Conservation (phyloP, 2,329 filamentous ascomycete species). For the Colletotrichum tofieldiae region DNA sequence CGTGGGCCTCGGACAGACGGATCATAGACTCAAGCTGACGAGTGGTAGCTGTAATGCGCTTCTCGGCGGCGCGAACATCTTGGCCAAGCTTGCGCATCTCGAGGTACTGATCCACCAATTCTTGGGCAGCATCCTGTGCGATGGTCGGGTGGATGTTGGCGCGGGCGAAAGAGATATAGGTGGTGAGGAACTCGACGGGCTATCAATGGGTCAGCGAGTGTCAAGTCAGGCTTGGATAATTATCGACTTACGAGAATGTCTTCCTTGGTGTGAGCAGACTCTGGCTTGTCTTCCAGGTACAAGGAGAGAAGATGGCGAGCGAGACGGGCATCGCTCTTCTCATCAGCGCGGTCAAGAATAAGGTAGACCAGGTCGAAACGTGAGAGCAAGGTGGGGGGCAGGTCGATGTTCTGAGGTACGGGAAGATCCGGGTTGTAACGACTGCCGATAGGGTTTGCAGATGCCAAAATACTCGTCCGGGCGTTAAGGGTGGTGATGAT, state of each 20-base stretch:
- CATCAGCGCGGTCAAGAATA: slow-evolving; percentile 93
- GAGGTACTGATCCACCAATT: slow-evolving; percentile 90
- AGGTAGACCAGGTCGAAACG: slow-evolving; percentile 98
- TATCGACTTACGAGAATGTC: slow-evolving; percentile 82
- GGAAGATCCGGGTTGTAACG: slow-evolving; percentile 97
- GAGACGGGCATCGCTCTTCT: slow-evolving; percentile 88
- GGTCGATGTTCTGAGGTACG: slow-evolving; percentile 97
- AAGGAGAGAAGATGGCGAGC: slow-evolving; percentile 95
- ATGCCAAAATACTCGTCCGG: slow-evolving; percentile 94
- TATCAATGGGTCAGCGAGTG: slow-evolving; percentile 55
- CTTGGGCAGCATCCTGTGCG: slow-evolving; percentile 83
- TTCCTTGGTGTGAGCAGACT: slow-evolving; percentile 80
- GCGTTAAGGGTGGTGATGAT: slow-evolving; percentile 98
- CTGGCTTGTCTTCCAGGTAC: slow-evolving; percentile 95
- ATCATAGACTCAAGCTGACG: slow-evolving; percentile 99
- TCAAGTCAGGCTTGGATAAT: neutral
- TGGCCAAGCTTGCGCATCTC: slow-evolving; percentile 95
- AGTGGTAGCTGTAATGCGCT: slow-evolving; percentile 97
- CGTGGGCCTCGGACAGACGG: slow-evolving; percentile 94
- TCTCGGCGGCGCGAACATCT: slow-evolving; percentile 88
- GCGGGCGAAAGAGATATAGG: slow-evolving; percentile 97
- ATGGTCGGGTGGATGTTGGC: slow-evolving; percentile 87
- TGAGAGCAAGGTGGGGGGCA: slow-evolving; percentile 93
- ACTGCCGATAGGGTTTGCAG: slow-evolving; percentile 97
- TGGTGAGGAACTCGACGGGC: slow-evolving; percentile 95